Base-by-base conservation (phyloP, 2,329 filamentous ascomycete species). In the Xylaria sp. region DNA sequence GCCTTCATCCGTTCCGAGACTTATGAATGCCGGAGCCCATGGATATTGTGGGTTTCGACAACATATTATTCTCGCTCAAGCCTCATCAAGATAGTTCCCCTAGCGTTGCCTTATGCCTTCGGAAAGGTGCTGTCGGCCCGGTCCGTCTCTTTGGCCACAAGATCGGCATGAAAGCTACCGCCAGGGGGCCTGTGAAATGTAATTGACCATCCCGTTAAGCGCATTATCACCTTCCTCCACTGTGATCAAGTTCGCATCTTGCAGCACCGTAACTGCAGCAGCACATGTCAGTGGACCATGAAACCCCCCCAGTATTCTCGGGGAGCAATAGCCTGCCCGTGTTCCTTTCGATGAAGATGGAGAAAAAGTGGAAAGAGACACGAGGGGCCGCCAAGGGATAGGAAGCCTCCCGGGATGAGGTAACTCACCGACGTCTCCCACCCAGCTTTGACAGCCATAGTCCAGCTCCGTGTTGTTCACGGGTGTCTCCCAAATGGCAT, bases 181-280 rank as follows among this genome's bases (percentile, higher is more conserved):
- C 75, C 75, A 76, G 14, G 75, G 74, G 8, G 75, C 74, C 51
- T 73, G 74, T 50, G 74, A 75, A 36, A 77, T 75, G 68, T 74
- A 75, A 53, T 77, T 75, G 6, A 77, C 74, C 75, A 77, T 77
- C 19, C 74, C 70, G 55, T 77, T 75, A 24, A 77, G 61, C 7
- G 75, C 75, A 53, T 73, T 74, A 21, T 77, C 75, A n/a, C 75
- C 74, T 56, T 77, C 75, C 53, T 77, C 75, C 12, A 65, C 75
- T 27, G 74, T 74, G 51, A 77, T 76, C n/a, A 77, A 61, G 50
- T 69, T 70, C 19, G 69, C 74, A n/a, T 76, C 74, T 70, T 77
- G 74, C 67, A 77, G 67, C 48, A 71, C 70, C 34, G 74, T 76
- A 60, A 77, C 69, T 71, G 45, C 60, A 36, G 1, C 42, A 51